These are phyloP conservation scores for Lachancea quebecensis DNA, from an alignment of 805 yeast species.

Conservation along the genomic window DNA sequence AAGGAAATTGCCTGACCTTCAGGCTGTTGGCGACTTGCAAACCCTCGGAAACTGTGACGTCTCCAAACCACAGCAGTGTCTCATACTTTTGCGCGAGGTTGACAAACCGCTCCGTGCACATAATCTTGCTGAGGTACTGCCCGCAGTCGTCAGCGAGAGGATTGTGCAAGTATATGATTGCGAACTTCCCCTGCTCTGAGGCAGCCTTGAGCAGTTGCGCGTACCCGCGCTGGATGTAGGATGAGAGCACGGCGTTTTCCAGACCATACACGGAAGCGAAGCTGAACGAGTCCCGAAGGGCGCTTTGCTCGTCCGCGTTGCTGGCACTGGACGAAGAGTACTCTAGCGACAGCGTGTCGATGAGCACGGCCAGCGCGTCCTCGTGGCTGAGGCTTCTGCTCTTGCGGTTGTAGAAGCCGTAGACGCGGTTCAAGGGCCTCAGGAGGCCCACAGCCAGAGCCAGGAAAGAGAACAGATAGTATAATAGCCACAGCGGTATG, in stretches of 20 bases:
- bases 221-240: conserved; percentile 55
- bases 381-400: conserved; percentile 8
- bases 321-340: conserved; percentile 7
- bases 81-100: conserved; percentile 43
- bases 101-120: conserved; percentile 46
- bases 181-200: conserved; percentile 61
- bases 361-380: conserved; percentile 4
- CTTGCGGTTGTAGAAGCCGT: conserved; percentile 19
- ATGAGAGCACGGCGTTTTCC: conserved; percentile 17
- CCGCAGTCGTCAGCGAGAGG: conserved; percentile 59
- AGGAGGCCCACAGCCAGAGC: conserved; percentile 11
- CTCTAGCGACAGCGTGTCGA: conserved; percentile 3
- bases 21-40: conserved; percentile 74
- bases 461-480: conserved; percentile 11
- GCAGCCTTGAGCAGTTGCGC: conserved; percentile 70
- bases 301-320: background rate
- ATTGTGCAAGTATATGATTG: conserved; percentile 67
- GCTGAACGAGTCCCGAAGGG: conserved; percentile 3
- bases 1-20: conserved; percentile 71
- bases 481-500: conserved; percentile 15
- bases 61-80: conserved; percentile 80
- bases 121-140: conserved; percentile 45
- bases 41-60: conserved; percentile 73
- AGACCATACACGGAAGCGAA: conserved; percentile 26
- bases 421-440: conserved; percentile 19